Percentiles rank a stretch among this genome's conserved stretches.
Conservation (phyloP, 495 filamentous ascomycete genomes). For the Lasiosphaeria hispida region DNA sequence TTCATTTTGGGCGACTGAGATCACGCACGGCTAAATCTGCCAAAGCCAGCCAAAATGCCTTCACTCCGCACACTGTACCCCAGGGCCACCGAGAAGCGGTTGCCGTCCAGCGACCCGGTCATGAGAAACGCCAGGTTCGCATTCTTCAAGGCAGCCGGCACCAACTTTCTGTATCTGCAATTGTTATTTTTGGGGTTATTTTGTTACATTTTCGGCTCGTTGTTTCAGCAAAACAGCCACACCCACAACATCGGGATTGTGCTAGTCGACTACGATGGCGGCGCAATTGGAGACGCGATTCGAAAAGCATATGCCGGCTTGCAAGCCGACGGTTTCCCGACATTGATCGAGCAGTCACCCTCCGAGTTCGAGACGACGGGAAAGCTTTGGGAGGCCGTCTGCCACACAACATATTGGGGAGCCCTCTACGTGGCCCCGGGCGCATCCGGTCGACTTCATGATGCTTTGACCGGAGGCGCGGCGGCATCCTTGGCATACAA, state of each 20-base stretch:
- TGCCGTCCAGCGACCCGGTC: conserved; percentile 1
- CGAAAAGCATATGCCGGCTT: conserved; percentile 42
- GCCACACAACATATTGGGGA: conserved; percentile 48
- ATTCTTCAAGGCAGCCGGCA: conserved; percentile 13
- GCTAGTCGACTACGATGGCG: conserved; percentile 53
- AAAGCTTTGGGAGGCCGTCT: conserved; percentile 36
- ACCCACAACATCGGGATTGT: conserved; percentile 45
- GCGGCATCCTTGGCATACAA: conserved; percentile 39
- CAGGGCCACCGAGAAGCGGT: conserved; percentile 1
- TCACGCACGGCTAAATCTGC: no score
- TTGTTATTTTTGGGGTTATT: conserved; percentile 47
- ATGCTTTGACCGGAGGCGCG: conserved; percentile 33
- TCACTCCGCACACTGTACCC: conserved; percentile 8
- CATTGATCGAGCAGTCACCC: conserved; percentile 34
- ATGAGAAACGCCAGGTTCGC: background rate
- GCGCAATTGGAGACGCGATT: conserved; percentile 43
- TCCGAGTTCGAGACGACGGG: conserved; percentile 26
- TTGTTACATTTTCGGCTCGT: conserved; percentile 46
- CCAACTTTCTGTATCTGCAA: conserved; percentile 32
- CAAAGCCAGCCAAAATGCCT: background rate
- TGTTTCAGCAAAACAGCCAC: conserved; percentile 40
- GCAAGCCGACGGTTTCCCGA: conserved; percentile 38
- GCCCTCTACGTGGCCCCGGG: conserved; percentile 39
- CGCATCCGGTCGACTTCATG: conserved; percentile 37
- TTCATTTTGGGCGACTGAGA: no score